Evolutionary conservation across 495 filamentous ascomycete species (phyloP).

Genomic region (Polyplosphaeria fusca): DNA sequence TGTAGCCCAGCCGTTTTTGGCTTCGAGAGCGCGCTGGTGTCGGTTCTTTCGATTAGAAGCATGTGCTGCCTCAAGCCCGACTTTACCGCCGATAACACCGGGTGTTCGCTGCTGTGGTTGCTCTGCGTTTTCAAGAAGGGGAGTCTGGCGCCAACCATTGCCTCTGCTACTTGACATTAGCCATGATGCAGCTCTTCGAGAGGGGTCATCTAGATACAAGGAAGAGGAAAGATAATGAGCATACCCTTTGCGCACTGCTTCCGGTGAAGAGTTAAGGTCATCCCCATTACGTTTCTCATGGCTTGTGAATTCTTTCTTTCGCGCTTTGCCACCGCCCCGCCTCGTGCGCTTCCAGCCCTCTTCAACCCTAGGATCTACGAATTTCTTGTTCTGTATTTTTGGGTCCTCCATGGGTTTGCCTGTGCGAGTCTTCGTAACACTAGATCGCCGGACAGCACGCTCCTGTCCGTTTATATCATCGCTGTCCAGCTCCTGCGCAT

Average conservation of each 20-base stretch:
- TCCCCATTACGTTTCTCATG: slow-evolving; percentile 27
- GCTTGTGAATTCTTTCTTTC: slow-evolving; percentile 27
- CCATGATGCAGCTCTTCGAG: slow-evolving; percentile 34
- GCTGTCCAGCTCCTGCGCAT: slow-evolving; percentile 26
- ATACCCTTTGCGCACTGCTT: slow-evolving; percentile 30
- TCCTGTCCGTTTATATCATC: slow-evolving; percentile 14
- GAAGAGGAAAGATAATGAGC: slow-evolving; percentile 1
- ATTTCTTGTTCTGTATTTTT: not conserved
- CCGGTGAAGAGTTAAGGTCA: slow-evolving; percentile 27
- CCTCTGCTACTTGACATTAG: slow-evolving; percentile 32
- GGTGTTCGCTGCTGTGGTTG: slow-evolving; percentile 31
- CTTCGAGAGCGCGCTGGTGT: slow-evolving; percentile 53
- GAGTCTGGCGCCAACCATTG: slow-evolving; percentile 81
- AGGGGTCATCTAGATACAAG: not conserved
- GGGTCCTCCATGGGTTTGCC: slow-evolving; percentile 35
- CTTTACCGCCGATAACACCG: slow-evolving; percentile 31
- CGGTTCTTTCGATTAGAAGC: slow-evolving; percentile 34
- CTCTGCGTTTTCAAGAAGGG: slow-evolving; percentile 58
- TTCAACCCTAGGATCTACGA: not conserved
- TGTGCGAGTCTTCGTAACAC: slow-evolving; percentile 32
- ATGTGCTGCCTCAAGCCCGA: slow-evolving; percentile 29
- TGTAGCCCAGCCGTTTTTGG: slow-evolving; percentile 88
- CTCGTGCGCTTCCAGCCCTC: slow-evolving; percentile 23
- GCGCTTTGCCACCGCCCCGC: slow-evolving; percentile 25
- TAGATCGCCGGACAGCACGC: slow-evolving; percentile 20